A percentile compares a stretch with the other conserved stretches of the same genome.
Evolutionary conservation across 139 green algal genomes (phyloP).

Genomic region (Chlamydomonas sphaeroides): DNA sequence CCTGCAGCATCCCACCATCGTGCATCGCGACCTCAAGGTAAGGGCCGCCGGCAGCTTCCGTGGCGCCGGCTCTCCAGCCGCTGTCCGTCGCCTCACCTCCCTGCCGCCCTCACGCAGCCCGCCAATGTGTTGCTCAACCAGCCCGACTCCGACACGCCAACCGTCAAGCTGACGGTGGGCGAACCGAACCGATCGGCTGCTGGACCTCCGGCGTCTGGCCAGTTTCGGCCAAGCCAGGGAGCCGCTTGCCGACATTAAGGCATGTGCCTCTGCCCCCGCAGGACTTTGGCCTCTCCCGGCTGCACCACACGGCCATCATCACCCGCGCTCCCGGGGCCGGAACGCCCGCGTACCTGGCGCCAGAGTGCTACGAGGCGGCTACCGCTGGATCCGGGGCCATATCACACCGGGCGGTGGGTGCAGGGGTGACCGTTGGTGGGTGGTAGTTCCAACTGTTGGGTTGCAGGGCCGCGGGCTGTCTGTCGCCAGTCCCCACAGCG

Average conservation of each 20-base stretch:
- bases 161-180: not conserved
- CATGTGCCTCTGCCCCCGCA: not conserved
- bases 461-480: too few species aligned
- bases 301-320: not conserved
- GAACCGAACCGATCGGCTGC: too few species aligned
- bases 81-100: not conserved
- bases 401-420: not conserved
- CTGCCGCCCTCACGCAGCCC: not conserved
- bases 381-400: not conserved
- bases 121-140: not conserved
- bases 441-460: not conserved
- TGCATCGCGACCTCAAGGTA: too few species aligned
- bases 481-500: not conserved
- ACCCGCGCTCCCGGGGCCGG: not conserved
- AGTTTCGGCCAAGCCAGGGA: not conserved
- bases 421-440: not conserved
- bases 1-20: not conserved
- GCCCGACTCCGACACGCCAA: not conserved
- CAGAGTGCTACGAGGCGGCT: not conserved
- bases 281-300: not conserved
- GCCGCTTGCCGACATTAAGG: not conserved
- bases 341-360: not conserved
- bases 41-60: too few species aligned
- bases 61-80: not conserved
- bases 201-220: too few species aligned